A percentile compares a stretch with the other conserved stretches of the same genome.
Evolutionary conservation across 2,329 filamentous ascomycete genomes (phyloP).

Genomic region (Fusarium anthophilum): DNA sequence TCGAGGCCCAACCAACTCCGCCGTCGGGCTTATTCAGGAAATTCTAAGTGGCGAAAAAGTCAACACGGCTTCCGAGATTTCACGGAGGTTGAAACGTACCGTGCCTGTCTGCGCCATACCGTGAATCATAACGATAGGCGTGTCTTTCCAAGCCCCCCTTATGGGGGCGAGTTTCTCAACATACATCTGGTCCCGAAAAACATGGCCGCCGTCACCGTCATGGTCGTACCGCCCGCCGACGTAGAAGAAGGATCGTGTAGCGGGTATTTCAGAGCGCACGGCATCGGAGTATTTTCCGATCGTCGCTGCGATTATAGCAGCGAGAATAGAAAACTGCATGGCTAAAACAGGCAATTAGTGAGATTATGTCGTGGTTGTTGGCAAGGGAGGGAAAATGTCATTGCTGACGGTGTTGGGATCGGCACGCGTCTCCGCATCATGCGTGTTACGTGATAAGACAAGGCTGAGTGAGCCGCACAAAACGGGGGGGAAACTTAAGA

Average conservation of each 20-base stretch:
- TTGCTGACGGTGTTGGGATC: slow-evolving; percentile 8
- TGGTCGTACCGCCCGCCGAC: slow-evolving; percentile 32
- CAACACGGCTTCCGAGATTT: background rate
- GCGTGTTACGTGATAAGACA: background rate
- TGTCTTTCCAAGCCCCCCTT: slow-evolving; percentile 9
- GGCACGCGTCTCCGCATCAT: slow-evolving; percentile 1
- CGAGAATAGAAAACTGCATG: slow-evolving; percentile 17
- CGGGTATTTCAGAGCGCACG: slow-evolving; percentile 12
- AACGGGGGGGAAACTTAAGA: background rate
- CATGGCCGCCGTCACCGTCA: slow-evolving; percentile 29
- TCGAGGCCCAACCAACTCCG: slow-evolving; percentile 35
- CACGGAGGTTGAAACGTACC: background rate
- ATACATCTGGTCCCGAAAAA: slow-evolving; percentile 40
- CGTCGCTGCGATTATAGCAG: slow-evolving; percentile 3
- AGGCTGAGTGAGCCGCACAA: slow-evolving; percentile 12
- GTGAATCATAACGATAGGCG: slow-evolving; percentile 37
- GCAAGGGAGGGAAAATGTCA: background rate
- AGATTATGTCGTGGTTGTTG: background rate
- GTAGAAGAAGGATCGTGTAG: slow-evolving; percentile 35
- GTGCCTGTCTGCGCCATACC: slow-evolving; percentile 38
- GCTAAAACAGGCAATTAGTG: background rate
- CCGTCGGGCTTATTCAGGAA: slow-evolving; percentile 40
- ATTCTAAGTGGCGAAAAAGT: slow-evolving; percentile 18
- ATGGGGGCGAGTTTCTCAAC: slow-evolving; percentile 33
- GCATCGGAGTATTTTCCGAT: slow-evolving; percentile 10